Percentiles rank a stretch among this genome's conserved stretches.
Evolutionary conservation across 2,329 filamentous ascomycete genomes (phyloP).

Genomic region (Alternaria sp.): DNA sequence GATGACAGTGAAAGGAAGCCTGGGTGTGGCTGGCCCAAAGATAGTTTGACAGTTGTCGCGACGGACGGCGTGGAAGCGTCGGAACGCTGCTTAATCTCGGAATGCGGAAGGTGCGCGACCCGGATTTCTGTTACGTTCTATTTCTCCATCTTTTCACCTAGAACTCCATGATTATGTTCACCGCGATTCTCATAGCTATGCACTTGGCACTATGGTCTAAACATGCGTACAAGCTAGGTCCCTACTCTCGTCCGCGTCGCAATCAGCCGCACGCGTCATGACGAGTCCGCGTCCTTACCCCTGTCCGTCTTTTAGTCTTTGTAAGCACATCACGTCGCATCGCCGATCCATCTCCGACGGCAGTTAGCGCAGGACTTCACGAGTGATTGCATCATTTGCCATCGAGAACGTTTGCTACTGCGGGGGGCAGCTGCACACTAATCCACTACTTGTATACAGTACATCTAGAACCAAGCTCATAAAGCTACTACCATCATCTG

Average conservation of each 20-base stretch:
- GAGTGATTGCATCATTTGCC: conserved; percentile 42
- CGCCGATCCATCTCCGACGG: conserved; percentile 10
- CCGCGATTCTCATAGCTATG: not conserved
- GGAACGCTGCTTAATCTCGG: conserved; percentile 21
- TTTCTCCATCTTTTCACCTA: not conserved
- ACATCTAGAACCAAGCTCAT: conserved; percentile 11
- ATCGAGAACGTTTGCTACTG: conserved; percentile 23
- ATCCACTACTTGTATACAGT: conserved; percentile 25
- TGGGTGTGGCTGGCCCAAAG: not conserved
- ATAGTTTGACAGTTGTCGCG: conserved; percentile 8
- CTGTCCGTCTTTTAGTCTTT: conserved; percentile 4
- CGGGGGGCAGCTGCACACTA: conserved; percentile 39
- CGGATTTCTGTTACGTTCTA: not conserved
- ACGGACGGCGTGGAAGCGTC: conserved; percentile 12
- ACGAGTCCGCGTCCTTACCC: not conserved
- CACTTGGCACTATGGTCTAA: not conserved
- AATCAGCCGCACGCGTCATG: conserved; percentile 11
- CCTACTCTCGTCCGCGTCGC: conserved; percentile 7
- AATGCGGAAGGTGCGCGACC: conserved; percentile 26
- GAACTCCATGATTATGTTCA: not conserved
- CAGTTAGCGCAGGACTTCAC: conserved; percentile 12
- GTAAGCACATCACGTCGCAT: conserved; percentile 14
- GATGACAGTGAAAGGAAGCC: not conserved
- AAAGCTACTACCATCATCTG: not conserved
- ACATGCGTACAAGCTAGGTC: conserved; percentile 1